Evolutionary conservation across 179 eudicot species (phyloP).

Genomic region (Heliamphora pulchella): DNA sequence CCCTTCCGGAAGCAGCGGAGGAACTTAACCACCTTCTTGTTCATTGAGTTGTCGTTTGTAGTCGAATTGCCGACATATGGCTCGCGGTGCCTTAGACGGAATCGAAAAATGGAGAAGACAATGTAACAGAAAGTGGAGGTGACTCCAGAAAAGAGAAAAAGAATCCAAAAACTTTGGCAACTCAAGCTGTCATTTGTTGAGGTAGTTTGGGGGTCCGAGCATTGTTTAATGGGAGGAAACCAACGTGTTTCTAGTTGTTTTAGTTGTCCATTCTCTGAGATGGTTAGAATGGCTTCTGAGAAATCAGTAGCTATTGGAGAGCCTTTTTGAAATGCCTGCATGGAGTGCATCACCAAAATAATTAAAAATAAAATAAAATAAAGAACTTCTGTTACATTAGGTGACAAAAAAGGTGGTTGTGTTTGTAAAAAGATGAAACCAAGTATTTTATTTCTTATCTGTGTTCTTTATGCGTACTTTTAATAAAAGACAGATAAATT

Average conservation of each 20-base stretch:
- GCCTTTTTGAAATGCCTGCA: constrained; percentile 50
- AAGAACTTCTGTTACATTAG: too few relatives aligned
- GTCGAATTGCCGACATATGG: too few relatives aligned
- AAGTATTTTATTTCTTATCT: too few relatives aligned
- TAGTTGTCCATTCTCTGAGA: constrained; percentile 35
- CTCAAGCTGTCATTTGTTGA: constrained; percentile 25
- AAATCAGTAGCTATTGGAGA: constrained; percentile 39
- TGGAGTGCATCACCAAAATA: too few relatives aligned
- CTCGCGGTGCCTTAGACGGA: too few relatives aligned
- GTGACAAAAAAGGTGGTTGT: not conserved
- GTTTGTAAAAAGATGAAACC: too few relatives aligned
- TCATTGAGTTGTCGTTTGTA: too few relatives aligned
- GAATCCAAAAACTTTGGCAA: constrained; percentile 29
- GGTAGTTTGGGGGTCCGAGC: constrained; percentile 13
- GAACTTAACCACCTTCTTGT: too few relatives aligned
- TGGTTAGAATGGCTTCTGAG: constrained; percentile 37
- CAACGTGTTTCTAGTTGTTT: constrained; percentile 27
- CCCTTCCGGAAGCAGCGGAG: too few relatives aligned
- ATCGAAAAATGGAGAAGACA: too few relatives aligned
- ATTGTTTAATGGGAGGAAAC: constrained; percentile 25
- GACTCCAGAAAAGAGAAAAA: constrained; percentile 26
- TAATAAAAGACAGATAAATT: too few relatives aligned
- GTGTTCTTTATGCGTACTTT: too few relatives aligned
- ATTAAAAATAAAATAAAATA: not conserved
- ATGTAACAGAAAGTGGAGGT: constrained; percentile 28